Evolutionary conservation across 2,329 filamentous ascomycete species (phyloP), one percentile per base, ranked within the genome.

Genomic region (Arthrobotrys musiformis): DNA sequence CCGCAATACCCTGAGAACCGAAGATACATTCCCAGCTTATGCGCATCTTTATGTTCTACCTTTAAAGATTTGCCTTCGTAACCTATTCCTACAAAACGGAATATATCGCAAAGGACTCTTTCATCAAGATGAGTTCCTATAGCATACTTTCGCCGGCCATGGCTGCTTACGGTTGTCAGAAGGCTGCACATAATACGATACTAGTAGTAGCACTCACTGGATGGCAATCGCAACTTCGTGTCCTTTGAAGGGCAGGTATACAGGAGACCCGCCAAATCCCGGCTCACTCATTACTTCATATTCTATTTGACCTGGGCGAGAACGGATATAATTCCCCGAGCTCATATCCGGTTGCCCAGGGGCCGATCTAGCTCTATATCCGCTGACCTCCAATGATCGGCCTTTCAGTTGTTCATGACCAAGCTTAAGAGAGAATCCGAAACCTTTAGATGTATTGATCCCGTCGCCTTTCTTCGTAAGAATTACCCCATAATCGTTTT

Each of bases 241-340:
- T 44, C 63, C 63, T 35, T 56, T 56, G 15, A 8, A 67, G 6
- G 63, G 33, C 24, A 67, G 33, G 37, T 42, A 46, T 19, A 67
- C 63, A 22, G 63, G 63, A 56, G 63, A 67, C 35, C 63, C 63
- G 33, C 63, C 56, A 9, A 67, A 56, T 33, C 63, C 63, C 48
- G 35, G 24, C 26, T 67, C 63, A 6, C 48, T 67, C 19, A 2
- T 33, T 19, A 67, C 22, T 54, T 67, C 35, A 40, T 67, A 67
- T 22, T 42, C 48, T 46, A 67, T 26, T 44, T 56, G 46, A 8
- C 13, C 48, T 42, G 33, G 24, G 35, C 48, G n/a, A 22, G 48
- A 33, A 56, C 48, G 48, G 19, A n/a, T 8, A 33, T 48, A 67
- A 28, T 44, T 1, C 24, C 63, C 63, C 22, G 63, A 56, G 15